Conservation (phyloP, 2,329 filamentous ascomycete species). For the Orbilia oligospora region DNA sequence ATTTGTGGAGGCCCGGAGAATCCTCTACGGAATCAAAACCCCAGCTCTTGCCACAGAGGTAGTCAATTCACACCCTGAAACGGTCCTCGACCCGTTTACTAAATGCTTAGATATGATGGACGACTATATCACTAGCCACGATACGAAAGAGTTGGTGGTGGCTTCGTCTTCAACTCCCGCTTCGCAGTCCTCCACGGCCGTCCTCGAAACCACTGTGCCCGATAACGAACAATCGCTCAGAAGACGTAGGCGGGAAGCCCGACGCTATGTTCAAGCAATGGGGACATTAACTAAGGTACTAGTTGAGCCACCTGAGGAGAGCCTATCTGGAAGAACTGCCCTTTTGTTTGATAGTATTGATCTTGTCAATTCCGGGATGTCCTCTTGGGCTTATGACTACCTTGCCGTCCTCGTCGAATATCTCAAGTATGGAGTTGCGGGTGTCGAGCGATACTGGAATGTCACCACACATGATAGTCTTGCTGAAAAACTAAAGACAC, state of each 20-base stretch:
- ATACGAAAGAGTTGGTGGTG: constrained; percentile 64
- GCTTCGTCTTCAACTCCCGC: constrained; percentile 24
- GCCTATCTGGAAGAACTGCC: constrained; percentile 17
- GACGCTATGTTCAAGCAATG: constrained; percentile 54
- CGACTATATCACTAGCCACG: constrained; percentile 76
- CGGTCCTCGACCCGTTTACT: constrained; percentile 70
- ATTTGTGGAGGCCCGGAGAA: constrained; percentile 71
- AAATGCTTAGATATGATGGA: constrained; percentile 72
- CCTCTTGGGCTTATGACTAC: constrained; percentile 49
- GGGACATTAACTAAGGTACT: constrained; percentile 46
- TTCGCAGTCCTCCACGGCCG: constrained; percentile 16
- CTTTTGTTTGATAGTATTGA: constrained; percentile 51
- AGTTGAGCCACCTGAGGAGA: constrained; percentile 44
- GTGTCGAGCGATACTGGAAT: constrained; percentile 50
- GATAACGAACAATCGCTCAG: constrained; percentile 48
- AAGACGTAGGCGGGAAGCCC: constrained; percentile 47
- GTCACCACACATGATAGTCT: constrained; percentile 50
- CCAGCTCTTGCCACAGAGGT: constrained; percentile 32
- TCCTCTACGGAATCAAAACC: constrained; percentile 71
- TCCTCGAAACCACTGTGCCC: constrained; percentile 49
- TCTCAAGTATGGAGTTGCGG: constrained; percentile 43
- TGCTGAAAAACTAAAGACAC: constrained; percentile 41
- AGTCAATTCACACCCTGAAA: constrained; percentile 37
- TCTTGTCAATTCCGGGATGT: not conserved
- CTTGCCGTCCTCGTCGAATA: constrained; percentile 50